Evolutionary conservation across 495 filamentous ascomycete genomes (phyloP), one percentile per base, ranked within the genome.

Genomic region (Sabuloglossum arenarium): DNA sequence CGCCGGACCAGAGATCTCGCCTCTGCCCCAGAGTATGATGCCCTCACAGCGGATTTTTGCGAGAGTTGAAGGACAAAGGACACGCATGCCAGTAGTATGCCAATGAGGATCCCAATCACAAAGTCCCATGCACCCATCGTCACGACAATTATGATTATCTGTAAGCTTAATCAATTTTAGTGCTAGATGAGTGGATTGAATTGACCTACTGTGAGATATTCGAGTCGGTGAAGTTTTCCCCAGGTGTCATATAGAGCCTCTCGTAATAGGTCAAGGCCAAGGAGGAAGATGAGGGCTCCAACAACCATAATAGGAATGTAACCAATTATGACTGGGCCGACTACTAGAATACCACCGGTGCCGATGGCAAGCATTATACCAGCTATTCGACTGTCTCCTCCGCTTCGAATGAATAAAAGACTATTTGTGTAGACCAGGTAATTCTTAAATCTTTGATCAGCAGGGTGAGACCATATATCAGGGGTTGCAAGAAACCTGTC

Each of bases 41-140:
- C 88, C 42, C 89, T 77, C 47, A 97, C 81, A 47, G 91, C 87
- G 3, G 88, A 86, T 37, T 89, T 82, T 58, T 80, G 79, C 2
- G 91, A 94, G 3, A 86, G 88, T 65, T 96, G 89, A 19, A 96
- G 81, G 19, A 94, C 88, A 56, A 85, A 84, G 49, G 82, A 88
- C 57, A 93, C 76, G 61, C 91, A 97, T 1, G 93, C 93, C 52
- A 97, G 70, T 12, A 93, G 77, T 57, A 98, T 93, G 24, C 91
- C 91, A 55, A 90, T 76, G 11, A 94, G 77, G 32, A 98, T 96
- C 29, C 93, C 91, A 27, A 84, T 76, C 5, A 97, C 91, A 64
- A 98, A 97, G 65, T 98, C 91, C 70, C 88, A 93, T 27, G 84
- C 79, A 5, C 93, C 93, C 93, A 98, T 98, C 21, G 88, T 85